A percentile compares a stretch with the other conserved stretches of the same genome.
These are phyloP conservation scores for Chaetomiaceae sp. DNA, from an alignment of 2,329 filamentous ascomycete genomes.

Conservation along the genomic window DNA sequence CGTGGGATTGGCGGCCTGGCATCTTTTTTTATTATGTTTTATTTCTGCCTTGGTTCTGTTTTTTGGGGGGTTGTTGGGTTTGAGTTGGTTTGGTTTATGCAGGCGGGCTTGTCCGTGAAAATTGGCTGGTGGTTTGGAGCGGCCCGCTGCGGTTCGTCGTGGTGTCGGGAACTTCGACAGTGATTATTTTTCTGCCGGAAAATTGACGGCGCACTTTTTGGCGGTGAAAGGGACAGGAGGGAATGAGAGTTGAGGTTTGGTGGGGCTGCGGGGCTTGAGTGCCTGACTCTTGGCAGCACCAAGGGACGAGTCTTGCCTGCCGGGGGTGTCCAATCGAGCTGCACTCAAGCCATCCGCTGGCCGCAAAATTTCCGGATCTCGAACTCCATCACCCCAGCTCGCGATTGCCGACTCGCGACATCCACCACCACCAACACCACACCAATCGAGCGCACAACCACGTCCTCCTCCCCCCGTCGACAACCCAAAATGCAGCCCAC, in stretches of 20 bases:
- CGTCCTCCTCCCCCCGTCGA: not conserved
- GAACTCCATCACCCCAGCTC: not conserved
- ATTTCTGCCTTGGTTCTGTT: not conserved
- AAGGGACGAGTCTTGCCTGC: conserved; percentile 1
- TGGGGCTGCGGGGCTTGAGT: not conserved
- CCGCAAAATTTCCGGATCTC: conserved; percentile 7
- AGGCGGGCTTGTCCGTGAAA: too few relatives aligned
- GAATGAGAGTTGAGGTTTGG: not conserved
- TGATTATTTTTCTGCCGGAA: conserved; percentile 24
- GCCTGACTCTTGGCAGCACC: not conserved
- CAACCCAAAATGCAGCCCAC: conserved; percentile 58
- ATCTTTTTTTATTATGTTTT: conserved; percentile 33
- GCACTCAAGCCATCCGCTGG: not conserved
- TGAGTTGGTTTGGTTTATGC: too few relatives aligned
- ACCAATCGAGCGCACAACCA: not conserved
- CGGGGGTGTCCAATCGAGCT: too few relatives aligned
- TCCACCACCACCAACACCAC: not conserved
- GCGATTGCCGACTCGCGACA: not conserved
- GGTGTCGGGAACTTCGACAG: too few relatives aligned
- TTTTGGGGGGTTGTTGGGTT: too few relatives aligned
- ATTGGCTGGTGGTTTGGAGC: too few relatives aligned
- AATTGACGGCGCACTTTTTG: conserved; percentile 19
- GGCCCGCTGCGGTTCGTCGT: too few relatives aligned
- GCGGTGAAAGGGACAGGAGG: conserved; percentile 19
- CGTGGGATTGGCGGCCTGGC: conserved; percentile 57